A percentile compares a stretch with the other conserved stretches of the same genome.
phyloP scores from a whole-genome alignment of 176 grass and related monocot species.

The Carex littledalei region DNA sequence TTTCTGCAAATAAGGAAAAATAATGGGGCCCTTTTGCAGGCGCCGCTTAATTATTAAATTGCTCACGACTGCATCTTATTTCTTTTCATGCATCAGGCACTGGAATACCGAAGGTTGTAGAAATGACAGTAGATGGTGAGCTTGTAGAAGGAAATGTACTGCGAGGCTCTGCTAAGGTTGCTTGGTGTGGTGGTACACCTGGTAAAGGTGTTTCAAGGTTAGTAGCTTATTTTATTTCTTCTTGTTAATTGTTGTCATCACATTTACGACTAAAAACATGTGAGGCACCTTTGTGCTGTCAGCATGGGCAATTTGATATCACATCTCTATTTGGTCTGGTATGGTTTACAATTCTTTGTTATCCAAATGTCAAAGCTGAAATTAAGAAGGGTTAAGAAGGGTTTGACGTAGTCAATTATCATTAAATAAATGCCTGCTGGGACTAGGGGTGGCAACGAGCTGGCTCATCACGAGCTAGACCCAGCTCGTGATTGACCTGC shows the following conservation, averaged over 20 bases:
- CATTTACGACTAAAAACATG: not conserved
- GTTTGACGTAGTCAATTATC: not conserved
- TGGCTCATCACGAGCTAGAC: too few relatives aligned
- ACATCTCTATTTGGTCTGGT: not conserved
- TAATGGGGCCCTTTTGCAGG: not conserved
- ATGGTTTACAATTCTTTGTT: not conserved
- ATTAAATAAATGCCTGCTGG: not conserved
- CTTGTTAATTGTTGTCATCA: not conserved
- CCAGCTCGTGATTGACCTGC: too few relatives aligned
- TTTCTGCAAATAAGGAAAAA: slow-evolving; percentile 5
- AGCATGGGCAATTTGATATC: not conserved
- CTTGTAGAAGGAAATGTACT: slow-evolving; percentile 86
- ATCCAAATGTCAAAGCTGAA: not conserved
- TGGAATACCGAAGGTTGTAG: slow-evolving; percentile 89
- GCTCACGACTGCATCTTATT: not conserved
- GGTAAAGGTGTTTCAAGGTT: slow-evolving; percentile 86
- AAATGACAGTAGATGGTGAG: slow-evolving; percentile 64
- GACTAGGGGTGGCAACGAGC: too few relatives aligned
- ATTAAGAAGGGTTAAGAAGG: not conserved
- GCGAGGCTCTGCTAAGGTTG: slow-evolving; percentile 75
- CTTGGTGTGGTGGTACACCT: slow-evolving; percentile 85
- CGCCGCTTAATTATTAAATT: not conserved
- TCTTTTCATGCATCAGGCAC: slow-evolving; percentile 54
- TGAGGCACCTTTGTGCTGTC: not conserved
- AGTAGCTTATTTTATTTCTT: slow-evolving; percentile 19